Evolutionary conservation across 129 eudicot genomes (phyloP), one percentile per base, ranked within the genome.

Genomic region (Artemisia argyi): DNA sequence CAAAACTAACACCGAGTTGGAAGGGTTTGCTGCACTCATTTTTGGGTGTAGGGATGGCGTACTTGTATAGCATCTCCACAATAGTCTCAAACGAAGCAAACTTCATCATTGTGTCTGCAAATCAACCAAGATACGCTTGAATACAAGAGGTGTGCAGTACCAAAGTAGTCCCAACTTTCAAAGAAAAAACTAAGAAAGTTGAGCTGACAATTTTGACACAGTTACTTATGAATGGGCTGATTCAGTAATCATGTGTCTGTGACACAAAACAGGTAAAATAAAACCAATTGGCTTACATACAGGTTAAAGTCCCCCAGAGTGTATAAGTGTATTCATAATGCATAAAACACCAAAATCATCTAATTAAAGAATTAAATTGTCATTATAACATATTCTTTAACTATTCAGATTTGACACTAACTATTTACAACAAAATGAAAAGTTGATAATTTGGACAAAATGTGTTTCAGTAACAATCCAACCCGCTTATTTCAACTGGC

Each of bases 61-160:
- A 79, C 75, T 88, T 89, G 89, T 92, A 92, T 13, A 92, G 73
- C 64, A 80, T 63, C 83, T 92, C 97, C 72, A 92, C 97, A 48
- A 89, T 92, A 22, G 84, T 87, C 88, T 92, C 97, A 70, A 92
- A 92, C 0, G 97, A 88, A 12, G 97, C 97, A 86, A 92, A 92
- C 85, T 92, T 92, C 97, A 89, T 89, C 97, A 92, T 92, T 16
- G 97, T 92, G 79, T 92, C 97, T 92, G 89, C 81, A 83, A 58
- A 55, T 69, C 50, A 78, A 83, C 32, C 64, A 73, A 50, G 20
- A 47, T 24, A 48, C 30, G 46, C 48, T 8, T 42, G 55, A n/a
- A 56, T 44, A 39, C 22, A 57, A 39, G 64, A 11, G 12, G 65
- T 54, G 61, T 17, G 13, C 52, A 42, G 7, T 55, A 3, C 52